These are phyloP conservation scores for Fraxinus anomala DNA, from an alignment of 257 asterid genomes.

Conservation along the genomic window DNA sequence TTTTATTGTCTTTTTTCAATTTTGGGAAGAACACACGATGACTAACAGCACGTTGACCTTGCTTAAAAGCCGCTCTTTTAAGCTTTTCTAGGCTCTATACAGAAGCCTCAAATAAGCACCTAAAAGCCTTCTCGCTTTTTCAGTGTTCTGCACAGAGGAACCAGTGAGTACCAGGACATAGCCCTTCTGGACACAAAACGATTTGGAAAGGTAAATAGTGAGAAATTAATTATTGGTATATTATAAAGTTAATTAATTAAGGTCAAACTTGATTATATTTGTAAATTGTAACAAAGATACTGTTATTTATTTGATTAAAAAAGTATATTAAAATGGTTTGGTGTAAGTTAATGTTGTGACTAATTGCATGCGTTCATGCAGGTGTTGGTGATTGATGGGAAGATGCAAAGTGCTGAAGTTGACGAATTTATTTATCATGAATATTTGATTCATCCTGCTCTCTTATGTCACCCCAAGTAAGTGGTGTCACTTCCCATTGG, in stretches of 20 bases:
- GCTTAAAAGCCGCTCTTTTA: no score
- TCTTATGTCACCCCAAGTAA: slow-evolving; percentile 86
- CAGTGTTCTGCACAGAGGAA: slow-evolving; percentile 87
- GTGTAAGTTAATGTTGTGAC: background rate
- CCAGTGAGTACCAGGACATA: slow-evolving; percentile 89
- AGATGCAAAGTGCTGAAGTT: slow-evolving; percentile 99
- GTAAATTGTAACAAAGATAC: no score
- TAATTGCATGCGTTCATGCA: slow-evolving; percentile 29
- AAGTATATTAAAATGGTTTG: background rate
- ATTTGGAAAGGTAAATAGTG: slow-evolving; percentile 72
- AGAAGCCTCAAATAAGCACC: no score
- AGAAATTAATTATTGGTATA: background rate
- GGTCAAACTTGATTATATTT: background rate
- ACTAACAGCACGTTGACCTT: no score
- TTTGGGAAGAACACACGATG: no score
- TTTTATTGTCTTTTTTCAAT: background rate
- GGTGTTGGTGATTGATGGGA: slow-evolving; percentile 96
- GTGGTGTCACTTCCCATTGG: background rate
- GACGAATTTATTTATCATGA: slow-evolving; percentile 97
- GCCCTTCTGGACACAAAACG: slow-evolving; percentile 92
- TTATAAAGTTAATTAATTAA: no score
- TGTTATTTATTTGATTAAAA: background rate
- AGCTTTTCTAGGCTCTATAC: no score
- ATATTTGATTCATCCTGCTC: slow-evolving; percentile 94
- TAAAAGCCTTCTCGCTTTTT: background rate